Evolutionary conservation across 495 filamentous ascomycete genomes (phyloP).

Genomic region (Chaetomium tenue): DNA sequence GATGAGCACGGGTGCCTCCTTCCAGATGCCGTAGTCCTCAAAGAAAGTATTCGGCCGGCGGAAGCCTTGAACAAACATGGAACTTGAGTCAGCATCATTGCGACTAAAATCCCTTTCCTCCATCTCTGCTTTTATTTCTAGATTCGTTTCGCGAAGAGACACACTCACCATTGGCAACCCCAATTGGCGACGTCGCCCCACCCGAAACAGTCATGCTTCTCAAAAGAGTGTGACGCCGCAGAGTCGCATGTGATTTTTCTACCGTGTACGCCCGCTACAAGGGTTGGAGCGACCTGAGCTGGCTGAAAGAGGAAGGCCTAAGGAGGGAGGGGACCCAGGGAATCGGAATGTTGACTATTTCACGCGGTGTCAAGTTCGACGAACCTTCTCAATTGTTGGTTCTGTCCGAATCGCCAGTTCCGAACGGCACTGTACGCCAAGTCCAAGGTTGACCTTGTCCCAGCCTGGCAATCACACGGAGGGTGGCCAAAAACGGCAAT

Average conservation of each 20-base stretch:
- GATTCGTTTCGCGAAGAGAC: background rate
- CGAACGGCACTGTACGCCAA: background rate
- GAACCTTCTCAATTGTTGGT: background rate
- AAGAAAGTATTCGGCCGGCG: conserved; percentile 42
- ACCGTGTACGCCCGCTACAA: background rate
- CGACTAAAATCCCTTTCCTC: background rate
- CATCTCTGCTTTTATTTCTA: background rate
- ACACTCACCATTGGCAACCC: conserved; percentile 14
- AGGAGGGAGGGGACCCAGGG: background rate
- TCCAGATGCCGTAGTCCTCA: conserved; percentile 58
- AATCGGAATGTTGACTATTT: background rate
- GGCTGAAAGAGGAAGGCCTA: background rate
- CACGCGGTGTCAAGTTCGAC: background rate
- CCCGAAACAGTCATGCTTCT: conserved; percentile 11
- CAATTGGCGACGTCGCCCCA: conserved; percentile 5
- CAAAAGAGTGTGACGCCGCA: conserved; percentile 2
- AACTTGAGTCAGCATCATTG: background rate
- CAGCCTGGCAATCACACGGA: conserved; percentile 14
- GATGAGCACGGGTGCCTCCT: conserved; percentile 61
- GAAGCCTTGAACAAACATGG: background rate
- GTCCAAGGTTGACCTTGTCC: conserved; percentile 7
- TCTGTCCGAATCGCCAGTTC: background rate
- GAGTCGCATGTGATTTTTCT: background rate
- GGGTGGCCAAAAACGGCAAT: conserved; percentile 18
- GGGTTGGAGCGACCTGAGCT: background rate